Evolutionary conservation across 768 basidiomycete genomes (phyloP), one percentile per base, ranked within the genome.

Genomic region (Mycena capillaripes): DNA sequence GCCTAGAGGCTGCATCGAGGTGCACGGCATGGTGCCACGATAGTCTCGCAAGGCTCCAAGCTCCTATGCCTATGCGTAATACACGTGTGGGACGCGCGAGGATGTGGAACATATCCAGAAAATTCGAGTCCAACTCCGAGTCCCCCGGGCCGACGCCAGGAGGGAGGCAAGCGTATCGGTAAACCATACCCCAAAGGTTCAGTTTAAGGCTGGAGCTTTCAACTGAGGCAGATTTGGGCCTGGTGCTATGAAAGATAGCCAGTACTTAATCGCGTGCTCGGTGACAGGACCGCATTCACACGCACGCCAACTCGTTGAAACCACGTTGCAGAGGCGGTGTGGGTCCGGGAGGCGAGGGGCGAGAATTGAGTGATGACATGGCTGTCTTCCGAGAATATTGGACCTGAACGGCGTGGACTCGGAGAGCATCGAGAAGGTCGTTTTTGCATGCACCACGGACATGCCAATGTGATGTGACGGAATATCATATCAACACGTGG

Each of bases 1-100:
- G 65, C 72, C 72, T 66, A 66, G 69, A 32, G 53, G 69, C 17
- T 70, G 69, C 73, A 74, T 69, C 69, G 69, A 72, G 71, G 71
- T 69, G 32, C 46, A 29, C 17, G 55, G 53, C 66, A 72, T 36
- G 55, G 25, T 57, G 48, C 64, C 69, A 74, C 73, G 73, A 67
- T 74, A 52, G 70, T 74, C 73, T 74, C 69, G 73, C 65, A 46
- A 74, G 69, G 69, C 53, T 23, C 14, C 29, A 42, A 55, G 70
- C 60, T 56, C 59, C 40, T 60, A 30, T 27, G 60, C 27, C 17
- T 34, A 19, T n/a, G n/a, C n/a, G n/a, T n/a, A n/a, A 52, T 55
- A 62, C 71, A 69, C 71, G 71, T 69, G 70, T 55, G 27, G 32
- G 27, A 52, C 38, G 52, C 53, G 53, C 52, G 44, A 48, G 46